These are phyloP conservation scores for Trametes meyenii DNA, from an alignment of 768 basidiomycete genomes.

Conservation along the genomic window DNA sequence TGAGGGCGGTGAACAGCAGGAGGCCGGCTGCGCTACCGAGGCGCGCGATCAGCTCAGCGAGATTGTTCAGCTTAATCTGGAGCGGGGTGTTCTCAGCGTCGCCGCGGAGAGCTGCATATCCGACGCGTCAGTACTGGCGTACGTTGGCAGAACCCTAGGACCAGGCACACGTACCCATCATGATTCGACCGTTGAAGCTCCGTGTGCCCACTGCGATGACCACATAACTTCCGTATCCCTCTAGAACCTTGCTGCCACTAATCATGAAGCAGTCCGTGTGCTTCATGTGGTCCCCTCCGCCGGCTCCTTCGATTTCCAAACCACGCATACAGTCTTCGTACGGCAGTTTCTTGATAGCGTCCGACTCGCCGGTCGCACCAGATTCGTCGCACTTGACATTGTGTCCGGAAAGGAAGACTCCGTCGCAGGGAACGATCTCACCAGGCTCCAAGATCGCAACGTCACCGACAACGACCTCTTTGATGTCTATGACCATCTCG, in stretches of 20 bases:
- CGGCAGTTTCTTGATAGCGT: slow-evolving; percentile 86
- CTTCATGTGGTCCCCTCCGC: slow-evolving; percentile 33
- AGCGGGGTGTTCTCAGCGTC: slow-evolving; percentile 90
- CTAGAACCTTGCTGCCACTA: slow-evolving; percentile 89
- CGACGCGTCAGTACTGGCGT: slow-evolving; percentile 2
- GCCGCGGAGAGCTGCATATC: slow-evolving; percentile 74
- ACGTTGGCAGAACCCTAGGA: background rate
- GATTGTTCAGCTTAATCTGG: slow-evolving; percentile 87
- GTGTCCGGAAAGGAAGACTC: slow-evolving; percentile 90
- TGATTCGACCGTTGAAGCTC: slow-evolving; percentile 95
- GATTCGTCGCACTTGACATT: slow-evolving; percentile 96
- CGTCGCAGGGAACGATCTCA: slow-evolving; percentile 95
- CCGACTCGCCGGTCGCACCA: slow-evolving; percentile 94
- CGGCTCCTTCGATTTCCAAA: slow-evolving; percentile 31
- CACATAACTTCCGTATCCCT: slow-evolving; percentile 92
- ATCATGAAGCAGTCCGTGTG: slow-evolving; percentile 91
- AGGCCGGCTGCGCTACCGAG: slow-evolving; percentile 82
- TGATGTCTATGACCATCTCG: slow-evolving; percentile 34
- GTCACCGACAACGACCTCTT: slow-evolving; percentile 95
- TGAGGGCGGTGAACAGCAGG: slow-evolving; percentile 76
- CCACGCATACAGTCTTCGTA: slow-evolving; percentile 67
- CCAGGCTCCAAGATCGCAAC: slow-evolving; percentile 91
- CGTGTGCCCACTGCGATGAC: slow-evolving; percentile 90
- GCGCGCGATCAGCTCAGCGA: slow-evolving; percentile 97
- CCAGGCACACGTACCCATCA: slow-evolving; percentile 76